phyloP scores from a whole-genome alignment of 192 early-diverging fungal species.

The Funneliformis geosporum region DNA sequence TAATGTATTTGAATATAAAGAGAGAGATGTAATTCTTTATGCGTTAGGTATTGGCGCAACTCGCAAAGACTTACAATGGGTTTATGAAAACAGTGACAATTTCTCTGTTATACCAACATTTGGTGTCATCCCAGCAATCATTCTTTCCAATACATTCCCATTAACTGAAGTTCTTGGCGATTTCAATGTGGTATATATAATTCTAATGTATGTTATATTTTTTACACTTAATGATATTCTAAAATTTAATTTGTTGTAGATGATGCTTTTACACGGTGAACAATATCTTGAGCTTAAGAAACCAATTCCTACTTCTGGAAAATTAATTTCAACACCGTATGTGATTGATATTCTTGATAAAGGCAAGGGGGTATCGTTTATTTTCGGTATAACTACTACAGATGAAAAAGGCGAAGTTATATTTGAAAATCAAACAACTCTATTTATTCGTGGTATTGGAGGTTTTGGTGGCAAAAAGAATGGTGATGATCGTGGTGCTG shows the following conservation, averaged over 20 bases:
- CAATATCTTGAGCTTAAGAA: slow-evolving; percentile 90
- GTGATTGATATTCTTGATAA: slow-evolving; percentile 96
- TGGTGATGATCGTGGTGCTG: slow-evolving; percentile 69
- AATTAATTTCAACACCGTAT: slow-evolving; percentile 70
- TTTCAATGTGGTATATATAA: slow-evolving; percentile 66
- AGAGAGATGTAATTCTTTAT: slow-evolving; percentile 92
- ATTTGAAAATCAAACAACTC: slow-evolving; percentile 84
- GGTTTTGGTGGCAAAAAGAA: slow-evolving; percentile 84
- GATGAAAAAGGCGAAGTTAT: slow-evolving; percentile 77
- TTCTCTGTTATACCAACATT: slow-evolving; percentile 91
- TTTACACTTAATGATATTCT: slow-evolving; percentile 26
- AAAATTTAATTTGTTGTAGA: slow-evolving; percentile 67
- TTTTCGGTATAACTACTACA: slow-evolving; percentile 78
- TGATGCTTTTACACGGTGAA: slow-evolving; percentile 99
- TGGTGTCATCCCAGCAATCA: slow-evolving; percentile 74
- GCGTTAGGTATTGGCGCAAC: slow-evolving; percentile 92
- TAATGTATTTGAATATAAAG: slow-evolving; percentile 71
- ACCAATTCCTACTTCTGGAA: slow-evolving; percentile 83
- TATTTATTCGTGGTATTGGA: slow-evolving; percentile 93
- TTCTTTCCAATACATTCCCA: slow-evolving; percentile 56
- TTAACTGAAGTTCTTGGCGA: slow-evolving; percentile 73
- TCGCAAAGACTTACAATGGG: slow-evolving; percentile 79
- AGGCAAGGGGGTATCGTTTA: slow-evolving; percentile 87
- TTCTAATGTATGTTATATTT: background rate
- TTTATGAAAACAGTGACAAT: slow-evolving; percentile 88